phyloP scores from a whole-genome alignment of 2,329 filamentous ascomycete genomes.

The Chaetothyriales sp. region DNA sequence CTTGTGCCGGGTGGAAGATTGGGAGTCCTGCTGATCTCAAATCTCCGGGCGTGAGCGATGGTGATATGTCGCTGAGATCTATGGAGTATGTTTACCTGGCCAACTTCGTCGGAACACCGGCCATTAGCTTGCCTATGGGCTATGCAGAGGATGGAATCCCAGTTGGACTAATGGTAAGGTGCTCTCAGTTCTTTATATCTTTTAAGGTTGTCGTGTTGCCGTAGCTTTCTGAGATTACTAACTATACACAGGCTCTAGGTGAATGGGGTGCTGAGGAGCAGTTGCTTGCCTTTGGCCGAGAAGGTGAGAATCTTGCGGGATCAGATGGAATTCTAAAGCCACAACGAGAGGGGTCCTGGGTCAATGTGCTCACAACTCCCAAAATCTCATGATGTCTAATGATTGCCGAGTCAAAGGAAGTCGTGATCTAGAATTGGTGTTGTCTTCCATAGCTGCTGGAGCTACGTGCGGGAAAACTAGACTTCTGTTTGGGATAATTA shows the following conservation, averaged over 20 bases:
- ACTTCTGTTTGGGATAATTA: too few relatives aligned
- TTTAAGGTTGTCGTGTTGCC: not conserved
- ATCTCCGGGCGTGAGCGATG: constrained; percentile 53
- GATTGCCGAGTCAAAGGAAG: too few relatives aligned
- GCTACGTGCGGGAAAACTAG: too few relatives aligned
- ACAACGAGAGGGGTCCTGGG: constrained; percentile 29
- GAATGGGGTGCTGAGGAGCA: constrained; percentile 42
- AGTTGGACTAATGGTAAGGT: constrained; percentile 37
- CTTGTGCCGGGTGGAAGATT: constrained; percentile 61
- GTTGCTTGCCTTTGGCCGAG: constrained; percentile 36
- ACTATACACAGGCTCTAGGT: constrained; percentile 28
- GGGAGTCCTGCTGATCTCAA: constrained; percentile 47
- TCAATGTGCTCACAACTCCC: constrained; percentile 28
- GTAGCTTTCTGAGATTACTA: not conserved
- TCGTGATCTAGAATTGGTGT: too few relatives aligned
- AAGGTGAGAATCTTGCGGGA: constrained; percentile 22
- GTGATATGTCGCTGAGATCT: constrained; percentile 55
- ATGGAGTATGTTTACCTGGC: constrained; percentile 82
- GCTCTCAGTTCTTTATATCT: not conserved
- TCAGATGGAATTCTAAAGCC: constrained; percentile 29
- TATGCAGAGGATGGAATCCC: constrained; percentile 41
- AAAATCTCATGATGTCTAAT: not conserved
- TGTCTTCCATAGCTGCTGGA: too few relatives aligned
- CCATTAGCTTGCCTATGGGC: constrained; percentile 60
- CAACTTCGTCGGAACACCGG: constrained; percentile 67